Conservation (phyloP, 805 yeast species). For the Ogataea pilisensis region DNA sequence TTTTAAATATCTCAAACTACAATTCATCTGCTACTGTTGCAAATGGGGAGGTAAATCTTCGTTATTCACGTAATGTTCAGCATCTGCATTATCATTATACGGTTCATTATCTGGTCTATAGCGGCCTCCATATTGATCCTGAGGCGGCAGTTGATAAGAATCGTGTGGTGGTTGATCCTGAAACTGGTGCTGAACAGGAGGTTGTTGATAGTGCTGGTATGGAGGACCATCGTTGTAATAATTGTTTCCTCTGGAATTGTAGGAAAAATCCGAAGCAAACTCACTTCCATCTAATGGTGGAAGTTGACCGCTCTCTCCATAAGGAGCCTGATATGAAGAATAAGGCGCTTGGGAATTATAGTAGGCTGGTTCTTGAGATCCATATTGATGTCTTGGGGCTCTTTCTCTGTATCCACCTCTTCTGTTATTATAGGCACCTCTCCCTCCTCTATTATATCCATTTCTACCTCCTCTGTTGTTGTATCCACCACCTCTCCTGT, state of each 20-base stretch:
- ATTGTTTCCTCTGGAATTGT: not conserved
- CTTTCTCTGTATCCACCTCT: conserved; percentile 17
- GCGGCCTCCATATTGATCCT: not conserved
- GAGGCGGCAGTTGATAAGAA: not conserved
- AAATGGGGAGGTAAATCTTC: not conserved
- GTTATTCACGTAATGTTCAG: not conserved
- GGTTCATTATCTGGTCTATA: not conserved
- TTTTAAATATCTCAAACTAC: too few relatives aligned
- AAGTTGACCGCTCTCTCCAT: not conserved
- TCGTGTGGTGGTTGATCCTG: not conserved
- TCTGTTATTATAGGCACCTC: conserved; percentile 12
- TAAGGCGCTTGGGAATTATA: not conserved
- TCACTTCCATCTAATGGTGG: not conserved
- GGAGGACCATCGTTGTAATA: not conserved
- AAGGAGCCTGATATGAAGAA: not conserved
- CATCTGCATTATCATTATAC: not conserved
- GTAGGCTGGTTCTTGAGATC: not conserved
- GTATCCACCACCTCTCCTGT: conserved; percentile 2
- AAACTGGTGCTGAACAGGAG: not conserved
- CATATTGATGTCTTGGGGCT: not conserved
- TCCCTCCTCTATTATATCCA: conserved; percentile 18
- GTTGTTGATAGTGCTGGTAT: not conserved
- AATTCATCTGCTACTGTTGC: not conserved
- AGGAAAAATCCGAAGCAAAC: not conserved
- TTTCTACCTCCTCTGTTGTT: conserved; percentile 28